Evolutionary conservation across 2,329 filamentous ascomycete genomes (phyloP), one percentile per base, ranked within the genome.

Genomic region (Ramichloridium luteum): DNA sequence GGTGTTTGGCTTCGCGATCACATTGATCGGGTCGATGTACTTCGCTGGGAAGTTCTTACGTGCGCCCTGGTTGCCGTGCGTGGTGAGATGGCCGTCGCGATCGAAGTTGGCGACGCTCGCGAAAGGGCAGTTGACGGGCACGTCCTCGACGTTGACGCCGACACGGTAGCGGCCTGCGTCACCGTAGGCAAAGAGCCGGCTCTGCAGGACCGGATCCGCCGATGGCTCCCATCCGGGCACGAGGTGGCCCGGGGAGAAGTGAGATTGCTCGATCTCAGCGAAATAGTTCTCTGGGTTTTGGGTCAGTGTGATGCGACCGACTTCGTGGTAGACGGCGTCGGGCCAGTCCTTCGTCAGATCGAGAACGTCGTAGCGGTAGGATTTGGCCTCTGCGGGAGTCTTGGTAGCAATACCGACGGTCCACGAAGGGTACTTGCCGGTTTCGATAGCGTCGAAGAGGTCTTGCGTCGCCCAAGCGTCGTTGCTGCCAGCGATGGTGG

Each of bases 261-360:
- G 64, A 1, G 60, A 59, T 39, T 68, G 62, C 40, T 68, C 64
- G 16, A 68, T 60, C 36, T 71, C 66, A 8, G 59, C 54, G 40
- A 63, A 58, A 48, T 60, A 70, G 48, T 68, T 64, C 38, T 68
- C 64, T 0, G 65, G 64, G 48, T 70, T 70, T 48, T 67, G 68
- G 50, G 68, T 70, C 5, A 71, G 50, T n/a, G 20, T 23, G 20
- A 23, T 23, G 20, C 20, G 20, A n/a, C 20, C 37, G 2, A 64
- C 14, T 16, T 43, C 43, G 13, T 43, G 65, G 39, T 67, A 70
- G 27, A 60, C 49, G 14, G 51, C 51, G 20, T 60, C 52, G 1
- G 64, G 64, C 66, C 65, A 70, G 32, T 68, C 56, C 45, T 70
- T 69, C 20, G 67, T 69, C 4, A 69, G 56, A 39, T 70, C 65